Evolutionary conservation across 2,329 filamentous ascomycete species (phyloP), one percentile per base, ranked within the genome.

Genomic region (Dactylellina leptospora): DNA sequence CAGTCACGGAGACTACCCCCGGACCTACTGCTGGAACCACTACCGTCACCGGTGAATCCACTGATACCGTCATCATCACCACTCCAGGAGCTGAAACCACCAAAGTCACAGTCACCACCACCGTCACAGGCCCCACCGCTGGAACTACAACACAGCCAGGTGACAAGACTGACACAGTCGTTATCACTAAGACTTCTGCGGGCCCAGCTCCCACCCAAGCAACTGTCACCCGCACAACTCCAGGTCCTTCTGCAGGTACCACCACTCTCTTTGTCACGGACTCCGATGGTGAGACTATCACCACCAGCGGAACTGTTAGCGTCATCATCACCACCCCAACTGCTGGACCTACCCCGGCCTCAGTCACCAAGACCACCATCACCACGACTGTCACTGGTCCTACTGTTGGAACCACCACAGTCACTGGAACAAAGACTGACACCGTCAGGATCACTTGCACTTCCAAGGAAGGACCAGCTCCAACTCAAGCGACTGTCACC

Each of bases 61-160:
- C 44, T 27, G 23, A 48, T 25, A 27, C 5, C n/a, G 44, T 25
- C n/a, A 38, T 38, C 28, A 53, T 27, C 28, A 53, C 48, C 25
- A 25, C 45, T 13, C 10, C 44, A 4, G 38, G 38, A 22, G 6
- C 45, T 30, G 45, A 13, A 30, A 23, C 23, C 23, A 2, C 23
- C 2, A 22, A 27, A 18, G 45, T 25, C 13, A 50, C 45, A 5
- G 23, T 50, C 11, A 50, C 45, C 23, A 28, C 11, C 9, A 50
- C 45, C 23, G 16, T 6, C 9, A n/a, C 48, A 22, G 48, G 48
- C 8, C 30, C 48, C 4, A 13, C 2, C 1, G 13, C 16, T 22
- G 48, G 48, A 1, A 36, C 48, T 9, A 53, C 48, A 8, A 53
- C 48, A 38, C 13, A 48, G 44, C 13, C 20, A 2, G 44, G 18